Evolutionary conservation across 73 alveolate genomes (phyloP).

Genomic region (Stentor coeruleus): DNA sequence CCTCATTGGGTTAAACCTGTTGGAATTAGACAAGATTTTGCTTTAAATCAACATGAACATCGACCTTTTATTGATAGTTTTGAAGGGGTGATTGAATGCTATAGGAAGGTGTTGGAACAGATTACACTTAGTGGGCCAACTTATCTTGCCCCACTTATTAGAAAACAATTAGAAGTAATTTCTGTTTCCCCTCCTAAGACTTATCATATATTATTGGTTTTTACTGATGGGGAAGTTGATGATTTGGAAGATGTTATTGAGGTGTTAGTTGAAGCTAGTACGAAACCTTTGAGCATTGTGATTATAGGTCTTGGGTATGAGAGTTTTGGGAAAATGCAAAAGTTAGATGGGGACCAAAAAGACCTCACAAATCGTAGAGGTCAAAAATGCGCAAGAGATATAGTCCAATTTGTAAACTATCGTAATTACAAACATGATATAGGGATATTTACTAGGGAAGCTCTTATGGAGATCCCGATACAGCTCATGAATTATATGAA

Average conservation of each 20-base stretch:
- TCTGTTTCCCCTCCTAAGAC: slow-evolving; percentile 33
- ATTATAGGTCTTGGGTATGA: slow-evolving; percentile 86
- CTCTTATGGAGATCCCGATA: background rate
- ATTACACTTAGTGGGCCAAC: slow-evolving; percentile 81
- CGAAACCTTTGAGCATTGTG: slow-evolving; percentile 73
- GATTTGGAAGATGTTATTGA: slow-evolving; percentile 78
- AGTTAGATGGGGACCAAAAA: background rate
- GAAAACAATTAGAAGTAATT: slow-evolving; percentile 28
- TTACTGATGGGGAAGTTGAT: slow-evolving; percentile 93
- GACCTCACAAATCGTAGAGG: background rate
- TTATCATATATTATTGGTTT: slow-evolving; percentile 75
- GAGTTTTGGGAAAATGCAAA: slow-evolving; percentile 57
- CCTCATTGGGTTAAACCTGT: slow-evolving; percentile 31
- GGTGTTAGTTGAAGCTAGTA: slow-evolving; percentile 62
- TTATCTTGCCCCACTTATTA: slow-evolving; percentile 43
- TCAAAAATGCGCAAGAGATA: background rate
- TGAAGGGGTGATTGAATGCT: slow-evolving; percentile 31
- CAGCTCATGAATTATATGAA: background rate
- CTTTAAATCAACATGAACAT: slow-evolving; percentile 27
- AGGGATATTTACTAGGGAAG: background rate
- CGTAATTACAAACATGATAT: background rate
- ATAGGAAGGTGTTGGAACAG: slow-evolving; percentile 27
- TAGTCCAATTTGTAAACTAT: slow-evolving; percentile 10
- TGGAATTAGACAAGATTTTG: slow-evolving; percentile 40
- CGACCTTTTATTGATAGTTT: slow-evolving; percentile 41